These are phyloP conservation scores for Westerdykella ornata DNA, from an alignment of 2,329 filamentous ascomycete genomes.

Conservation along the genomic window DNA sequence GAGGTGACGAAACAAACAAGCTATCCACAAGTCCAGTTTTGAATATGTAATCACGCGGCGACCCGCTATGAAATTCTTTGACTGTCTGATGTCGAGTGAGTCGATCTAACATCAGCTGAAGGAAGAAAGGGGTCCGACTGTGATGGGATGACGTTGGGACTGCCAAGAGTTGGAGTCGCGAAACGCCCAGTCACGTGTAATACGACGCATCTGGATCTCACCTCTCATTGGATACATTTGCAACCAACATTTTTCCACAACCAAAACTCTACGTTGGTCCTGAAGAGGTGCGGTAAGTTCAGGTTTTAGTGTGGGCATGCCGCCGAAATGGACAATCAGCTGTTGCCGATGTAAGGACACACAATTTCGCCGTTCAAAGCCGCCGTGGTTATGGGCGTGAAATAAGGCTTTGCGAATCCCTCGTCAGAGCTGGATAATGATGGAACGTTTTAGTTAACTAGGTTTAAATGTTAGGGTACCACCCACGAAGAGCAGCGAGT, in stretches of 20 bases:
- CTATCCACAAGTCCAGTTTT: too few relatives aligned
- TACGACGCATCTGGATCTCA: not conserved
- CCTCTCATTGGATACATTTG: conserved; percentile 20
- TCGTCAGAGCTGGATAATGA: too few relatives aligned
- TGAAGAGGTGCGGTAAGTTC: too few relatives aligned
- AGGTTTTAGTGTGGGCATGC: too few relatives aligned
- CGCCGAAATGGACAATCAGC: too few relatives aligned
- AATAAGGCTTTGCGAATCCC: not conserved
- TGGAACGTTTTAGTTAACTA: too few relatives aligned
- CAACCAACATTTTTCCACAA: not conserved
- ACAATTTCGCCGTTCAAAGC: too few relatives aligned
- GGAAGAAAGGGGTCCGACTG: not conserved
- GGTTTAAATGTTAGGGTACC: not conserved
- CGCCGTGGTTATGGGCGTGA: not conserved
- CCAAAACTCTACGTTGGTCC: too few relatives aligned
- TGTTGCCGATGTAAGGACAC: too few relatives aligned
- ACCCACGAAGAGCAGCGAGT: not conserved
- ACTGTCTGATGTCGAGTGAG: not conserved
- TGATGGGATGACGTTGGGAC: conserved; percentile 4
- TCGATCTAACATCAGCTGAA: not conserved
- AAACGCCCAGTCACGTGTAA: conserved; percentile 26
- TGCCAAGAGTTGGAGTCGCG: conserved; percentile 7
- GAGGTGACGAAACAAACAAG: too few relatives aligned
- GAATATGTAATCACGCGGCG: too few relatives aligned
- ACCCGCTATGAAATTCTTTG: too few relatives aligned